Conservation (phyloP, 2,329 filamentous ascomycete species). For the Colletotrichum euphorbiae region DNA sequence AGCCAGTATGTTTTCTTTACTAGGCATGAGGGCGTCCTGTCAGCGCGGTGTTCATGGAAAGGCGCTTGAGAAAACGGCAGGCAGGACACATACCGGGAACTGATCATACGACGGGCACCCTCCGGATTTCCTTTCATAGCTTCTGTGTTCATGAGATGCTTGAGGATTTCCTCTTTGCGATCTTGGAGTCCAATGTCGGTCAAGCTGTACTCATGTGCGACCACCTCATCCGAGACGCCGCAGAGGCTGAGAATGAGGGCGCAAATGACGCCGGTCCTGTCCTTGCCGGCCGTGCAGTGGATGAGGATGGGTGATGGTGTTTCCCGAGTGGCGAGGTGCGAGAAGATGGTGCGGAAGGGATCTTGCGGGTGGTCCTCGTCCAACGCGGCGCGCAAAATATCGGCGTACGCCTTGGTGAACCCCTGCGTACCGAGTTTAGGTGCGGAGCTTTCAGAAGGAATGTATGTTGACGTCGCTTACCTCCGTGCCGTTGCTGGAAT, state of each 20-base stretch:
- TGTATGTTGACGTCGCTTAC: conserved; percentile 15
- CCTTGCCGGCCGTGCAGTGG: conserved; percentile 83
- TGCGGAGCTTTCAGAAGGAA: neutral
- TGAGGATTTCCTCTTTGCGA: conserved; percentile 63
- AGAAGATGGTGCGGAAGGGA: conserved; percentile 65
- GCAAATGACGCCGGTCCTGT: conserved; percentile 78
- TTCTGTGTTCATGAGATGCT: conserved; percentile 61
- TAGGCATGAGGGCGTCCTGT: conserved; percentile 37
- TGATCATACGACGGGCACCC: conserved; percentile 59
- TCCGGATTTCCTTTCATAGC: conserved; percentile 59
- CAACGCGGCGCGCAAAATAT: conserved; percentile 68
- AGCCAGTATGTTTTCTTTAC: conserved; percentile 61
- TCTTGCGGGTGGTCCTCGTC: conserved; percentile 39
- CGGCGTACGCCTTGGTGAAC: conserved; percentile 72
- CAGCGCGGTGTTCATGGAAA: neutral
- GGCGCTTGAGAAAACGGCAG: neutral
- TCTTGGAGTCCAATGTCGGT: conserved; percentile 71
- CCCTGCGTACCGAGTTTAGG: conserved; percentile 53
- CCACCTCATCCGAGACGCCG: conserved; percentile 66
- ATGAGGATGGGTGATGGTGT: conserved; percentile 66
- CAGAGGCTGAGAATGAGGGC: conserved; percentile 74
- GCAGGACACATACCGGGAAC: conserved; percentile 50
- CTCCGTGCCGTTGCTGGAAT: conserved; percentile 64
- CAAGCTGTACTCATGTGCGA: conserved; percentile 77
- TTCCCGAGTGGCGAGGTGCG: conserved; percentile 61